Evolutionary conservation across 2,329 filamentous ascomycete species (phyloP), one percentile per base, ranked within the genome.

Genomic region (Lasiodiplodia gonubiensis): DNA sequence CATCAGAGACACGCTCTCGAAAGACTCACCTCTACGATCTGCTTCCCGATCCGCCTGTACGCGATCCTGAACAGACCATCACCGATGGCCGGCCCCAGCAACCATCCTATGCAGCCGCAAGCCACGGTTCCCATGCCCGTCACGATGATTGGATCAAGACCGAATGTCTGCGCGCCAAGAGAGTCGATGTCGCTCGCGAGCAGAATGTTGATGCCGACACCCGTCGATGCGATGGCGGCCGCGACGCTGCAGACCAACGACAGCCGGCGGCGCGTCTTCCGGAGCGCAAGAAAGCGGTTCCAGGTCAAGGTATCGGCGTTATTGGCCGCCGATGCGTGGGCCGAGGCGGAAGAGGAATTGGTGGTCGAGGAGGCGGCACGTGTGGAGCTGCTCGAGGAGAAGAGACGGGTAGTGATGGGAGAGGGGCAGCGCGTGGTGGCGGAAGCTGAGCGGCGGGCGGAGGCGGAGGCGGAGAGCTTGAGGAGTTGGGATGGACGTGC

Each of bases 251-350:
- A 93, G 60, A 86, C 86, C 46, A 97, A 86, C 77, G 94, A 93
- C 83, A 94, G 91, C 74, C 92, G 88, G 69, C 94, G 90, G 67
- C 94, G 92, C 69, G 89, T 91, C 74, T 93, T 91, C 75, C 94
- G 93, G 69, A 98, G 89, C 77, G 89, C 88, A 85, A 98, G 97
- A 84, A 97, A 98, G 64, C 88, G 89, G 82, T 97, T 90, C 94
- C 94, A 98, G 81, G 83, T 83, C 46, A 85, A 78, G 67, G 78
- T 72, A 12, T 71, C 70, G 27, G 49, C 39, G 30, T 54, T 33
- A 14, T 48, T 51, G n/a, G 52, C 14, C 42, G 42, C 7, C 6
- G 53, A 27, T 3, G 64, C 12, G n/a, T 18, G 42, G 12, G 64
- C 14, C 18, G 54, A 21, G 53, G 30, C 30, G 5, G 53, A 37